Evolutionary conservation across 768 basidiomycete species (phyloP), one percentile per base, ranked within the genome.

Genomic region (Hemileccinum rubropunctum): DNA sequence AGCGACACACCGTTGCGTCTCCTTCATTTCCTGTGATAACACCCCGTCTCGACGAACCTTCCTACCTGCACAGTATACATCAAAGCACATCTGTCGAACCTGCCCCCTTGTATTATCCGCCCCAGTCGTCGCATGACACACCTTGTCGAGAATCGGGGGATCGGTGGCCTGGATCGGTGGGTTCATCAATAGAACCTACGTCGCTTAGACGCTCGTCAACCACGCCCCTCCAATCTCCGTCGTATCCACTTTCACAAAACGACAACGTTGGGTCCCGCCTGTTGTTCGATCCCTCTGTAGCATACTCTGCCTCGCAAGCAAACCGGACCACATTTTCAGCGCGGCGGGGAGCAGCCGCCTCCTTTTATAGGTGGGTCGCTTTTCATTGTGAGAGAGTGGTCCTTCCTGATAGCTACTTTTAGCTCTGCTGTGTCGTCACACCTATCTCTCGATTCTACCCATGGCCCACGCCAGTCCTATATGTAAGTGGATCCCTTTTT

Each of bases 381-480:
- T 18, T n/a, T 27, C 35, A 12, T 43, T 20, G 7, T 20, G 48
- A 10, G 21, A 32, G 27, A 20, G 11, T 34, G 30, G 10, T 26
- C 15, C 57, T 20, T 43, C 5, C 39, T 64, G 52, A 55, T 28
- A 15, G 23, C n/a, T 43, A 10, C 42, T 20, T 47, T 28, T 56
- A 82, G 82, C 57, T 74, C 79, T 45, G 74, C 81, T 32, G 78
- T 84, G 18, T 79, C 81, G 45, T 71, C 79, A 3, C 73, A 80
- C 42, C 48, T 80, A 20, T 55, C 65, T 33, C 50, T 55, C 28
- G 57, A 46, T 27, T 38, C 57, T 15, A 10, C 46, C 34, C 27
- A 49, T 15, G 48, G 26, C 39, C 47, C 63, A 27, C 57, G 52
- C 3, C 57, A 46, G 18, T 53, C 50, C 13, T 40, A 48, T 45